These are phyloP conservation scores for Noccaea bulbosa DNA, from an alignment of 345 rosid species.

Conservation along the genomic window DNA sequence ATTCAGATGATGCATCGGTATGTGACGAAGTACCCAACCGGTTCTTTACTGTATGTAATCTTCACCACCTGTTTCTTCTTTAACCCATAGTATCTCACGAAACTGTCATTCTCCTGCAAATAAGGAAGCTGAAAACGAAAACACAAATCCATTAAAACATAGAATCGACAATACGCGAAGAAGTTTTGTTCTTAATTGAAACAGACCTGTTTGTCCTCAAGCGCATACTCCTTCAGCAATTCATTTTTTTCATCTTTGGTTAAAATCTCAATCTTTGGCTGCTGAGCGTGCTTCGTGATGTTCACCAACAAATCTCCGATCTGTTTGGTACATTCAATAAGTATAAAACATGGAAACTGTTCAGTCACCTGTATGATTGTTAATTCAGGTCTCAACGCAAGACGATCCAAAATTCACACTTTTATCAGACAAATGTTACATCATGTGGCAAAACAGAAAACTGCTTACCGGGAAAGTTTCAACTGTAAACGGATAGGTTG, in stretches of 20 bases:
- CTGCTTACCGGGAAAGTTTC: conserved; percentile 43
- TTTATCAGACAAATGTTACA: neutral
- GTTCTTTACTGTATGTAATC: conserved; percentile 43
- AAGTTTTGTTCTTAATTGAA: conserved; percentile 3
- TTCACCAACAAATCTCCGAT: conserved; percentile 45
- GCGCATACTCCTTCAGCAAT: conserved; percentile 23
- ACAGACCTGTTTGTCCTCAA: conserved; percentile 42
- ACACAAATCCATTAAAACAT: conserved; percentile 16
- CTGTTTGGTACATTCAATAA: conserved; percentile 28
- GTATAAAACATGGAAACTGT: neutral
- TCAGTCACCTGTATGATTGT: neutral
- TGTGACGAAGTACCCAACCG: conserved; percentile 37
- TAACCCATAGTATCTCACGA: conserved; percentile 43
- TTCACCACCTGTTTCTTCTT: conserved; percentile 45
- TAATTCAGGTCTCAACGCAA: conserved; percentile 6
- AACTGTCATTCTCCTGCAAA: conserved; percentile 43
- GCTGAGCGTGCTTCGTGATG: conserved; percentile 42
- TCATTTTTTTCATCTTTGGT: conserved; percentile 36
- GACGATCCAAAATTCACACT: conserved; percentile 1
- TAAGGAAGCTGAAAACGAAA: conserved; percentile 41
- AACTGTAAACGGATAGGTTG: conserved; percentile 37
- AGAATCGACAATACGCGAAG: conserved; percentile 13
- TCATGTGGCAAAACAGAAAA: neutral
- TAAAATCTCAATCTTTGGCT: conserved; percentile 42
- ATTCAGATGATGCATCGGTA: conserved; percentile 45